Percentiles rank a stretch among this genome's conserved stretches.
Conservation (phyloP, 306 rosid species). For the Medicago lupulina region DNA sequence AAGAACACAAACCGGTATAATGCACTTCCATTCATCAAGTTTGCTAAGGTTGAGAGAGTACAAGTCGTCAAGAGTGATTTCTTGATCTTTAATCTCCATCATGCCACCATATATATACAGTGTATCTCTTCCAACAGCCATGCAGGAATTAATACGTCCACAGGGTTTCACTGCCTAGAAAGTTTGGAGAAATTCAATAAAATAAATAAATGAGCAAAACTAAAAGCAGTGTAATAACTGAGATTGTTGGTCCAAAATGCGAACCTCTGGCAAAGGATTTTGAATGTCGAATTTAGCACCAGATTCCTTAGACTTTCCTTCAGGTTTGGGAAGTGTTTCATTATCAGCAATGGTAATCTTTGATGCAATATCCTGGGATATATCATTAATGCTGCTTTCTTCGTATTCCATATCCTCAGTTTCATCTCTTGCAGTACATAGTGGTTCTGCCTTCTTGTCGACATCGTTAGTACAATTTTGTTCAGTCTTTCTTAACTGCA, state of each 20-base stretch:
- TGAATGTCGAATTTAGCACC: conserved; percentile 53
- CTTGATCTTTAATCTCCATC: conserved; percentile 95
- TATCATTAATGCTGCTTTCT: conserved; percentile 60
- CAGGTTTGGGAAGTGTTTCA: conserved; percentile 51
- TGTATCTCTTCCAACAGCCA: conserved; percentile 86
- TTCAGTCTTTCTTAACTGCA: conserved; percentile 71
- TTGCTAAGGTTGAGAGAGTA: conserved; percentile 92
- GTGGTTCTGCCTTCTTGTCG: conserved; percentile 52
- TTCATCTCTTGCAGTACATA: conserved; percentile 52
- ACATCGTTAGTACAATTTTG: conserved; percentile 48
- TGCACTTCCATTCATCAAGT: conserved; percentile 99
- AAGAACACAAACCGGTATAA: conserved; percentile 75
- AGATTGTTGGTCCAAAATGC: conserved; percentile 41
- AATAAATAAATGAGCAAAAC: conserved; percentile 41
- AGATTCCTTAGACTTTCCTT: conserved; percentile 53
- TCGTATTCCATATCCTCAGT: conserved; percentile 60
- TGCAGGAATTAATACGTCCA: conserved; percentile 96
- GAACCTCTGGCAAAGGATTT: conserved; percentile 81
- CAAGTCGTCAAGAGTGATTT: conserved; percentile 92
- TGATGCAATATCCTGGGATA: conserved; percentile 66
- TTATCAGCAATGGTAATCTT: conserved; percentile 57
- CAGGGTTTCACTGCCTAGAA: conserved; percentile 84
- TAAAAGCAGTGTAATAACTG: conserved; percentile 18
- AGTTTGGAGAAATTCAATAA: conserved; percentile 41
- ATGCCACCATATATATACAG: conserved; percentile 89